These are phyloP conservation scores for Picea sitchensis DNA, from an alignment of 75 land plant genomes.

Conservation along the genomic window DNA sequence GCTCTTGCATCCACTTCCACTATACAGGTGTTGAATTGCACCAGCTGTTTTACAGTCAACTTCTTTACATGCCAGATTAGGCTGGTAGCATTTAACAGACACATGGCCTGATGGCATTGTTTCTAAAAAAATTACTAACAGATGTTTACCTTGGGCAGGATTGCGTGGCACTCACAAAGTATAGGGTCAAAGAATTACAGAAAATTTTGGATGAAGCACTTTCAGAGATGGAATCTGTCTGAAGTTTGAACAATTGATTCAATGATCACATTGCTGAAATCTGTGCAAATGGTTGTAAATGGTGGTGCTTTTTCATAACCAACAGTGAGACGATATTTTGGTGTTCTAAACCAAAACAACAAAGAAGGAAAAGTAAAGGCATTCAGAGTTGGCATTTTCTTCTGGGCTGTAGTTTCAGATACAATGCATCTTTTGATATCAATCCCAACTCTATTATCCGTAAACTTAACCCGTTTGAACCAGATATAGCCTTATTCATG, in stretches of 20 bases:
- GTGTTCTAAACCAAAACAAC: no score
- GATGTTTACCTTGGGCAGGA: conserved; percentile 33
- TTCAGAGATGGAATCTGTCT: conserved; percentile 46
- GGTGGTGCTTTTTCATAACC: neutral
- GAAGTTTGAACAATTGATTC: neutral
- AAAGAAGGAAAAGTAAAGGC: neutral
- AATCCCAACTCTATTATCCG: no score
- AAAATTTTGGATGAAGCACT: conserved; percentile 53
- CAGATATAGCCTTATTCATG: neutral
- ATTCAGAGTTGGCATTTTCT: neutral
- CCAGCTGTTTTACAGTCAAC: neutral
- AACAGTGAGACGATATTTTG: neutral
- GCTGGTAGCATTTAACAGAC: neutral
- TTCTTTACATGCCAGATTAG: neutral
- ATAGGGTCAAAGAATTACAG: conserved; percentile 59
- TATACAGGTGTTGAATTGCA: conserved; percentile 48
- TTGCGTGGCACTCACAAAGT: conserved; percentile 58
- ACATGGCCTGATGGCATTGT: neutral
- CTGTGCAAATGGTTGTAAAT: neutral
- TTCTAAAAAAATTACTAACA: neutral
- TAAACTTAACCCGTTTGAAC: neutral
- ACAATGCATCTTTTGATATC: neutral
- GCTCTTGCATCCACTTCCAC: conserved; percentile 64
- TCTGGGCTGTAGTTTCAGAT: neutral
- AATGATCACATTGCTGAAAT: neutral